Evolutionary conservation across 1,139 yeast genomes (phyloP).

Genomic region (Sugiyamaella grinbergsii): DNA sequence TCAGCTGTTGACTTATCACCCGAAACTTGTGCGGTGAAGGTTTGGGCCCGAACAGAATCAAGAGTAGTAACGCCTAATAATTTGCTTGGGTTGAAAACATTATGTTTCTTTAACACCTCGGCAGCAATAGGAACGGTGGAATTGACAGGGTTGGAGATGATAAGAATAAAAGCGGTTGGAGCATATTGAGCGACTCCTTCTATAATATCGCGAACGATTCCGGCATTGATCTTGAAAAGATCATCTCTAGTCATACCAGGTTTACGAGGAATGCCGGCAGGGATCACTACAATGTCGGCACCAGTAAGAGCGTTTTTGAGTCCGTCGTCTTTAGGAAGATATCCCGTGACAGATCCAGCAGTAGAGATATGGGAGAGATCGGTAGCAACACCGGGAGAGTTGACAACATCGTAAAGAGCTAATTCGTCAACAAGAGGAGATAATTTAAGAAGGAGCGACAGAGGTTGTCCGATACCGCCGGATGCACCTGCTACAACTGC

Average conservation of each 20-base stretch:
- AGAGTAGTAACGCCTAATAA: constrained; percentile 97
- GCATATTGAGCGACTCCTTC: constrained; percentile 81
- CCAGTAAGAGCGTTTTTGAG: constrained; percentile 74
- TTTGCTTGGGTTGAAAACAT: constrained; percentile 88
- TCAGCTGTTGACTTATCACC: constrained; percentile 64
- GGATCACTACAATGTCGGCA: constrained; percentile 87
- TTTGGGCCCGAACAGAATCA: constrained; percentile 90
- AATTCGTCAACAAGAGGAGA: constrained; percentile 83
- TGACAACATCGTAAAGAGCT: constrained; percentile 87
- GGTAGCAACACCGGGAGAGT: constrained; percentile 97
- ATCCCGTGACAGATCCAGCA: constrained; percentile 76
- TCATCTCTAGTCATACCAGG: constrained; percentile 98
- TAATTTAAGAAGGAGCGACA: constrained; percentile 84
- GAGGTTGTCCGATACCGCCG: constrained; percentile 99
- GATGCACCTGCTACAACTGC: constrained; percentile 95
- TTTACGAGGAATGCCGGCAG: constrained; percentile 99
- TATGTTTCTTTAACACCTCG: constrained; percentile 83
- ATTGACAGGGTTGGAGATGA: constrained; percentile 97
- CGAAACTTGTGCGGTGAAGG: constrained; percentile 75
- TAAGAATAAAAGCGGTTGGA: constrained; percentile 84
- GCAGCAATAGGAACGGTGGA: constrained; percentile 98
- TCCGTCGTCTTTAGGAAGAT: constrained; percentile 84
- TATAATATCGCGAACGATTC: constrained; percentile 90
- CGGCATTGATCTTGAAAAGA: constrained; percentile 94
- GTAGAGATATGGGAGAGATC: constrained; percentile 94